Base-by-base conservation (phyloP, 306 rosid species). In the Trifolium subterraneum region DNA sequence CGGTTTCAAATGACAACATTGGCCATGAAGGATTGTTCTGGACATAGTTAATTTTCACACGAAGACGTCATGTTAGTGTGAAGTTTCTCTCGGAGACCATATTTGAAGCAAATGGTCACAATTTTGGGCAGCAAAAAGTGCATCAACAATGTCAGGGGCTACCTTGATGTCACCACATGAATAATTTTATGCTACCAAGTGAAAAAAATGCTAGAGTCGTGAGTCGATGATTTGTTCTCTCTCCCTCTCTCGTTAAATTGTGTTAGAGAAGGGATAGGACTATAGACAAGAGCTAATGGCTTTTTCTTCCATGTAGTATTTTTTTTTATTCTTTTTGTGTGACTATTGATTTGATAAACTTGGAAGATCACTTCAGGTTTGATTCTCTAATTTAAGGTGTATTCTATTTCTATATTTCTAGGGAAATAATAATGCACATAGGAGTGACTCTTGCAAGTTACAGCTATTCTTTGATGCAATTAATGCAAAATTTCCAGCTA, bases 11-110 rank as follows among this genome's bases (percentile, higher is more conserved):
- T 85, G 76, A 75, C 62, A 95, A 94, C 81, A 83, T 92, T 31
- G 92, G 89, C 67, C 69, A 82, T 2, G 98, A 92, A 52, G 98
- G 97, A 68, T 82, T 92, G 58, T 80, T 86, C 39, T 94, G 96
- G 98, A 84, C 90, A 16, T 94, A 88, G n/a, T 79, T 76, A 68
- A 7, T 47, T 75, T 71, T 10, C 68, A 50, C 20, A 22, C 31
- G 10, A 38, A 25, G 72, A 35, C 76, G 63, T 56, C 62, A 12
- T 11, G 58, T 48, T n/a, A 23, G 14, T 6, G 71, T 48, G 64
- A 75, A 75, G 22, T 41, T 65, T 67, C 63, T 60, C 56, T 39
- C 5, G 33, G 59, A 19, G 7, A 27, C 64, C 63, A 35, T 31
- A 48, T 70, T 68, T 39, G 64, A 73, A 77, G 73, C 64, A 48